A percentile compares a stretch with the other conserved stretches of the same genome.
Conservation (phyloP, 768 basidiomycete genomes). For the Gyrodon lividus region DNA sequence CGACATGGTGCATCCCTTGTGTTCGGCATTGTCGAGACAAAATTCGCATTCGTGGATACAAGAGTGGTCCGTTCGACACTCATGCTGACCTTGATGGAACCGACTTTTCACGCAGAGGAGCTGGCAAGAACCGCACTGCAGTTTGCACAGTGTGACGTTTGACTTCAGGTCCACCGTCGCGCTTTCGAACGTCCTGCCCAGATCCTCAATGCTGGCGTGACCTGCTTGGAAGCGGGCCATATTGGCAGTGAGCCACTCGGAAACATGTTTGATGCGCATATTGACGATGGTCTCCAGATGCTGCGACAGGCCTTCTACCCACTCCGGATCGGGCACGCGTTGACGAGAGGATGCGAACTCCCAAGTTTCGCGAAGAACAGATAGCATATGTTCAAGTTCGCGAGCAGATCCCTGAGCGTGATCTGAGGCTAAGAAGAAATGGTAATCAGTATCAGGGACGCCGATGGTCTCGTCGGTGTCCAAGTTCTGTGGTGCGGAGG, state of each 20-base stretch:
- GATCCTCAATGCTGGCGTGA: constrained; percentile 41
- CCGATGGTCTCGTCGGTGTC: constrained; percentile 43
- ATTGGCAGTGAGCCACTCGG: constrained; percentile 47
- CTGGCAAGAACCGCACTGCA: constrained; percentile 44
- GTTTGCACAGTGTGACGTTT: constrained; percentile 45
- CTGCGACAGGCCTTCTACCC: constrained; percentile 34
- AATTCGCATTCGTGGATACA: constrained; percentile 44
- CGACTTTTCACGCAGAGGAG: constrained; percentile 44
- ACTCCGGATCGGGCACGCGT: constrained; percentile 33
- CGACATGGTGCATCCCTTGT: constrained; percentile 41
- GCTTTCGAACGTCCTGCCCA: constrained; percentile 42
- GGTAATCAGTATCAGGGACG: constrained; percentile 29
- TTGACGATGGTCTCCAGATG: constrained; percentile 39
- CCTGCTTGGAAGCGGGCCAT: constrained; percentile 40
- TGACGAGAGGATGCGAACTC: constrained; percentile 25
- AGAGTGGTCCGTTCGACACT: constrained; percentile 45
- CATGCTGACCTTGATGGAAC: constrained; percentile 43
- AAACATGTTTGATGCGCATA: constrained; percentile 42
- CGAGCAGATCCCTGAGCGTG: neutral
- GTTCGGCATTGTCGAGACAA: constrained; percentile 31
- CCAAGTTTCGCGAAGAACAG: constrained; percentile 28
- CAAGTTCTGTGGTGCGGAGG: constrained; percentile 37
- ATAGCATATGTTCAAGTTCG: constrained; percentile 1
- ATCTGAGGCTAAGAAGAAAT: constrained; percentile 28
- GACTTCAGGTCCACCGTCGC: constrained; percentile 41